These are phyloP conservation scores for Pythium vanterpoolii DNA, from an alignment of 352 stramenopile genomes.

Conservation along the genomic window DNA sequence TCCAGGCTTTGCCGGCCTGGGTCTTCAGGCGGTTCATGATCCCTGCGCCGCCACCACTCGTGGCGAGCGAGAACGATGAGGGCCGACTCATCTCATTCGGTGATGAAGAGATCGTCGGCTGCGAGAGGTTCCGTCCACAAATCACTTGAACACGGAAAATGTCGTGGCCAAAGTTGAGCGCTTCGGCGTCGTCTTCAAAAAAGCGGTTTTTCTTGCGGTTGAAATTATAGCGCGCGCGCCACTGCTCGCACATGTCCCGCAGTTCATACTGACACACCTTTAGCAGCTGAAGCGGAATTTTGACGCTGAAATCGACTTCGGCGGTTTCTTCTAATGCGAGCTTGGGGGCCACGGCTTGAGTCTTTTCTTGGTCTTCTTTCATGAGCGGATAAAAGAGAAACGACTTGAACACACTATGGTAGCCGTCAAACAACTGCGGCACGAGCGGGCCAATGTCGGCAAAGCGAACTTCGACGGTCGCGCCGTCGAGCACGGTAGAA, in stretches of 20 bases:
- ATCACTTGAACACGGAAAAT: constrained; percentile 77
- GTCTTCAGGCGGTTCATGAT: constrained; percentile 77
- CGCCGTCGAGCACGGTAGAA: constrained; percentile 54
- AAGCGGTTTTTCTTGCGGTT: constrained; percentile 71
- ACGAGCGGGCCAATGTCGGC: constrained; percentile 39
- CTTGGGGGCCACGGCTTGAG: constrained; percentile 49
- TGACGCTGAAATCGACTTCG: constrained; percentile 78
- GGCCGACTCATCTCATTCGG: constrained; percentile 10
- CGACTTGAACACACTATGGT: constrained; percentile 52
- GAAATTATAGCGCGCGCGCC: constrained; percentile 77
- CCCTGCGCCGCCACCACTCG: constrained; percentile 21
- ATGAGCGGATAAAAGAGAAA: constrained; percentile 70
- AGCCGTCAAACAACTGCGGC: constrained; percentile 46
- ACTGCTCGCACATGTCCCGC: constrained; percentile 66
- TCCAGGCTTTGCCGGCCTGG: constrained; percentile 51
- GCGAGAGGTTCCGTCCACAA: constrained; percentile 45
- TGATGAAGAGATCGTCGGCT: constrained; percentile 16
- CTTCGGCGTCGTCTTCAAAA: constrained; percentile 78
- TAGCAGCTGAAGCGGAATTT: constrained; percentile 76
- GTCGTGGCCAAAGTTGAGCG: constrained; percentile 74
- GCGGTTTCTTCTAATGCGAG: constrained; percentile 73
- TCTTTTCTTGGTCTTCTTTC: constrained; percentile 42
- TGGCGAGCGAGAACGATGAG: constrained; percentile 50
- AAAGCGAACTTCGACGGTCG: constrained; percentile 63
- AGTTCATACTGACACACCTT: constrained; percentile 69